Evolutionary conservation across 1,139 yeast genomes (phyloP), one percentile per base, ranked within the genome.

Genomic region (Spathaspora sp.): DNA sequence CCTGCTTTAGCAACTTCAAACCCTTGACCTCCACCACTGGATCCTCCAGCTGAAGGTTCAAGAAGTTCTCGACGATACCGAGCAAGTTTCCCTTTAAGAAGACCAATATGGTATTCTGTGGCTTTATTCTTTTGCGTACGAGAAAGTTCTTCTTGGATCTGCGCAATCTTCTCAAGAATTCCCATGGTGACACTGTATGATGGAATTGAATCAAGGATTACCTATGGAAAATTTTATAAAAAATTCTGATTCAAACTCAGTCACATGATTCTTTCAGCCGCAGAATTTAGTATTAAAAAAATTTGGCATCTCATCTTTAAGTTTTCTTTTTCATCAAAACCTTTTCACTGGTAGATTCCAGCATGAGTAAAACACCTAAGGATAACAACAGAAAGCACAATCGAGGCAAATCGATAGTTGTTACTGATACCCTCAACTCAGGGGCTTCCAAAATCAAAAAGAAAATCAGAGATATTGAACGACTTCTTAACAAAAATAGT

Each of bases 91-190:
- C 98, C 99, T 68, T 93, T 90, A 48, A 93, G 73, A 34, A 91
- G 80, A 54, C 99, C 98, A 59, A 93, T 78, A 64, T 93, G 99
- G 65, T 91, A 91, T 70, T 93, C 98, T 1, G 99, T 93, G 54
- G 99, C 99, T 70, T 93, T 93, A 64, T 93, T 93, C 74, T 93
- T 93, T 64, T 93, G 99, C 29, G 99, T 93, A 52, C 97, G 78
- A 37, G 96, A 82, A 74, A 93, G 81, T 67, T 93, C 99, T 67
- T 86, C 95, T 68, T 89, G 96, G 70, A 93, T 90, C 68, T 84
- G 89, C 51, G 84, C 84, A 58, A 91, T 91, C 64, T 89, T 90
- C 56, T 90, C 97, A 15, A 64, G 49, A 11, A 62, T 62, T 18
- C 72, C 72, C 72, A 67, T 67, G n/a, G n/a, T n/a, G n/a, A n/a